Evolutionary conservation across 768 basidiomycete species (phyloP).

Genomic region (Amyloporia xantha): DNA sequence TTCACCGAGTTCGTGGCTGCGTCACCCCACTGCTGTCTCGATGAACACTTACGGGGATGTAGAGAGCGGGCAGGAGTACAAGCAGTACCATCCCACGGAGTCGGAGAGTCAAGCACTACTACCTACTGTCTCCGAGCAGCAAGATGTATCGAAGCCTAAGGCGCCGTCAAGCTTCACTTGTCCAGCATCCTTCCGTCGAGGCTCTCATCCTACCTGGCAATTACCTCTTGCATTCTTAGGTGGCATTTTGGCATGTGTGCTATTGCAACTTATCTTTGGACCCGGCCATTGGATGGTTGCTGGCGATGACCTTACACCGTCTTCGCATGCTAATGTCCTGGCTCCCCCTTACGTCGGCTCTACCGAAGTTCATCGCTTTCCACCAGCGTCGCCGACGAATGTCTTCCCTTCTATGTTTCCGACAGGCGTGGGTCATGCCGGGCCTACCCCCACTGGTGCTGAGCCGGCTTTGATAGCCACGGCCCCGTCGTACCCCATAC

Average conservation of each 20-base stretch:
- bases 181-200: neutral
- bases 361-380: slow-evolving; percentile 60
- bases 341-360: slow-evolving; percentile 71
- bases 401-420: slow-evolving; percentile 68
- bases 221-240: slow-evolving; percentile 25
- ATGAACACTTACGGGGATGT: too few relatives aligned
- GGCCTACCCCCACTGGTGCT: slow-evolving; percentile 73
- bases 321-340: slow-evolving; percentile 27
- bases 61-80: slow-evolving; percentile 6
- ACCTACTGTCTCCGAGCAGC: neutral
- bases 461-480: slow-evolving; percentile 69
- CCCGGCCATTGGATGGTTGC: slow-evolving; percentile 33
- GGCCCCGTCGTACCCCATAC: slow-evolving; percentile 72
- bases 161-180: neutral
- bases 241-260: slow-evolving; percentile 44
- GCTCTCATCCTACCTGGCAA: slow-evolving; percentile 2
- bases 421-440: slow-evolving; percentile 68
- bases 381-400: slow-evolving; percentile 71
- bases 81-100: neutral
- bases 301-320: neutral
- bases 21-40: too few relatives aligned
- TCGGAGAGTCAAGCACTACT: slow-evolving; percentile 7
- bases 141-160: neutral
- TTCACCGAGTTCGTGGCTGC: too few relatives aligned
- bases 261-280: slow-evolving; percentile 44